phyloP scores from a whole-genome alignment of 2,329 filamentous ascomycete genomes.

The Calonectria henricotiae region DNA sequence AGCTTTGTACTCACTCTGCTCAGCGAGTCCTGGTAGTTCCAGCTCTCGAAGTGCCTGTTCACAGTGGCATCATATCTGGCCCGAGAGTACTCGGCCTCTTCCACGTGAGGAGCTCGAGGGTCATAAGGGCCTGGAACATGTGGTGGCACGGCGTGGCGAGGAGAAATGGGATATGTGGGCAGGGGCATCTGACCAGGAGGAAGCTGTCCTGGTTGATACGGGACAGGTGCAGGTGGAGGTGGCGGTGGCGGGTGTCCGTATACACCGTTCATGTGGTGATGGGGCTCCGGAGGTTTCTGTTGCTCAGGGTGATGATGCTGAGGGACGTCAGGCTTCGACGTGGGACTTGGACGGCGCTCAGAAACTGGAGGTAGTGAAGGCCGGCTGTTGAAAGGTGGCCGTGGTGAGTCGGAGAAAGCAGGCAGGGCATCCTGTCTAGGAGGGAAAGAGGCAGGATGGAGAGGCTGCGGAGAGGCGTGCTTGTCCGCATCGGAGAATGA shows the following conservation, averaged over 20 bases:
- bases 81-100: constrained; percentile 65
- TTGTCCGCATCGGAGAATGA: constrained; percentile 62
- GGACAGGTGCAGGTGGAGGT: constrained; percentile 58
- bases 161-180: constrained; percentile 68
- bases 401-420: constrained; percentile 63
- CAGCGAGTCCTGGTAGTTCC: constrained; percentile 70
- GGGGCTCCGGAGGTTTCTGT: constrained; percentile 60
- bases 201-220: constrained; percentile 62
- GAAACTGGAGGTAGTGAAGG: constrained; percentile 61
- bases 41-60: constrained; percentile 68
- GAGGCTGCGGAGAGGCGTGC: constrained; percentile 63
- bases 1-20: constrained; percentile 62
- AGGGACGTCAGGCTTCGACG: constrained; percentile 60
- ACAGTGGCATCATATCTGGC: constrained; percentile 65
- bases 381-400: constrained; percentile 57
- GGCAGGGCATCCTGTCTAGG: constrained; percentile 61
- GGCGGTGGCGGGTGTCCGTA: constrained; percentile 58
- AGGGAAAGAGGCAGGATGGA: constrained; percentile 62
- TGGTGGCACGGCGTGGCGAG: constrained; percentile 64
- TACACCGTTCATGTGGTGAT: constrained; percentile 57
- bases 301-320: constrained; percentile 56
- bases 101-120: constrained; percentile 62
- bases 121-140: constrained; percentile 64
- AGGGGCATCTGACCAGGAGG: constrained; percentile 67
- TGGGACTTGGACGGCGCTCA: constrained; percentile 63